phyloP scores from a whole-genome alignment of 345 rosid genomes.

The Angophora floribunda region DNA sequence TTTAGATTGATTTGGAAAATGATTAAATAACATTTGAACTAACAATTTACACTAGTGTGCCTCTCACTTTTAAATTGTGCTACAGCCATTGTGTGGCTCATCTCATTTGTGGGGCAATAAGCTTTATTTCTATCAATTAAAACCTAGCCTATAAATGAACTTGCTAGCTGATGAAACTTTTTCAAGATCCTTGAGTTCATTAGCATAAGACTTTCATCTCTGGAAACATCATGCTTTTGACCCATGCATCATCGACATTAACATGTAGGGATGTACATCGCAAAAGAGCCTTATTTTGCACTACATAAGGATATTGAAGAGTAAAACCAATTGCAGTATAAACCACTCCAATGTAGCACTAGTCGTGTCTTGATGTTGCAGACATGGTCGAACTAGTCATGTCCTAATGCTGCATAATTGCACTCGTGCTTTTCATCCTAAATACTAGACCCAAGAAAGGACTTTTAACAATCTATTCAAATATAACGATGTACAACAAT shows the following conservation, averaged over 20 bases:
- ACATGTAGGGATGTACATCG: not conserved
- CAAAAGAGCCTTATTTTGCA: not conserved
- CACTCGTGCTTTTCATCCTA: not conserved
- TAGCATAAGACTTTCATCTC: not conserved
- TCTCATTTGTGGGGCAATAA: not conserved
- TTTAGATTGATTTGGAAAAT: too few relatives aligned
- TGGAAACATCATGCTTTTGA: not conserved
- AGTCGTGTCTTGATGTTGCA: not conserved
- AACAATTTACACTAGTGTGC: too few relatives aligned
- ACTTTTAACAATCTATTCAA: not conserved
- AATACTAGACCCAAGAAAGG: not conserved
- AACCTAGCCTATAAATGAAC: not conserved
- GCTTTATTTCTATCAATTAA: not conserved
- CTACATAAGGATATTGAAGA: not conserved
- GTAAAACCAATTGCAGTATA: not conserved
- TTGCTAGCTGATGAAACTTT: not conserved
- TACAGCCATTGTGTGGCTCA: not conserved
- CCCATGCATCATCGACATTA: not conserved
- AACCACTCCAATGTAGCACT: not conserved
- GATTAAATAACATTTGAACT: too few relatives aligned
- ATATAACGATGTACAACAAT: not conserved
- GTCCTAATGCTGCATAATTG: not conserved
- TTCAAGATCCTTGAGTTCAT: not conserved
- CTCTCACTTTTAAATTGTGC: too few relatives aligned
- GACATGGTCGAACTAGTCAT: too few relatives aligned